Conservation (phyloP, 768 basidiomycete genomes). For the Rhodotorula taiwanensis region DNA sequence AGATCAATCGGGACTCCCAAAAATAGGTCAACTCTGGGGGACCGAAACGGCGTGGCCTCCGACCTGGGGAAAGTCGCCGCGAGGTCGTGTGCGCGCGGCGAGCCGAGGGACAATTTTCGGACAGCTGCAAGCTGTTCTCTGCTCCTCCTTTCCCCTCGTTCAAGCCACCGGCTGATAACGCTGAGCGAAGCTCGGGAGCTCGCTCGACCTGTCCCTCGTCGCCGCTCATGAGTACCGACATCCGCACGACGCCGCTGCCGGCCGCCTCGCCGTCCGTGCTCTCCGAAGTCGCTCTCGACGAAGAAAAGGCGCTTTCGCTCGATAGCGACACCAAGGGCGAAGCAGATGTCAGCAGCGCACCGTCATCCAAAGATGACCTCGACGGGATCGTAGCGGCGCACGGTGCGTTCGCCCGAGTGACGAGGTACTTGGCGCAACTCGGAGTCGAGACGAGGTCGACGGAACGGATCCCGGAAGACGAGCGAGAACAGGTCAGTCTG, state of each 20-base stretch:
- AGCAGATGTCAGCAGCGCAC: constrained; percentile 47
- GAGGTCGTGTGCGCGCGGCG: too few species aligned
- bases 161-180: too few species aligned
- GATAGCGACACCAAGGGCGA: constrained; percentile 50
- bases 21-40: too few species aligned
- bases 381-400: constrained; percentile 40
- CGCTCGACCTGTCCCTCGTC: too few species aligned
- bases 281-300: constrained; percentile 14
- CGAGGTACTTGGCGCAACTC: constrained; percentile 11
- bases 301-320: constrained; percentile 19
- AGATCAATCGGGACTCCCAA: too few species aligned
- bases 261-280: neutral
- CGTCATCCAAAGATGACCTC: neutral
- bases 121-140: too few species aligned
- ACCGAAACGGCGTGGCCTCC: too few species aligned
- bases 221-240: neutral
- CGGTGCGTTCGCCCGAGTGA: constrained; percentile 1
- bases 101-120: too few species aligned
- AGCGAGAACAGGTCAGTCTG: constrained; percentile 14
- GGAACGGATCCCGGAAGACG: constrained; percentile 43
- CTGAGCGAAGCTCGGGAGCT: too few species aligned
- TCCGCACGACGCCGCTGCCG: neutral
- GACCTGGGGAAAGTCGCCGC: too few species aligned
- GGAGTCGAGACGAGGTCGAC: constrained; percentile 11
- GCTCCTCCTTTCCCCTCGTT: neutral